Conservation (phyloP, 805 yeast species). For the Starmerella floris region DNA sequence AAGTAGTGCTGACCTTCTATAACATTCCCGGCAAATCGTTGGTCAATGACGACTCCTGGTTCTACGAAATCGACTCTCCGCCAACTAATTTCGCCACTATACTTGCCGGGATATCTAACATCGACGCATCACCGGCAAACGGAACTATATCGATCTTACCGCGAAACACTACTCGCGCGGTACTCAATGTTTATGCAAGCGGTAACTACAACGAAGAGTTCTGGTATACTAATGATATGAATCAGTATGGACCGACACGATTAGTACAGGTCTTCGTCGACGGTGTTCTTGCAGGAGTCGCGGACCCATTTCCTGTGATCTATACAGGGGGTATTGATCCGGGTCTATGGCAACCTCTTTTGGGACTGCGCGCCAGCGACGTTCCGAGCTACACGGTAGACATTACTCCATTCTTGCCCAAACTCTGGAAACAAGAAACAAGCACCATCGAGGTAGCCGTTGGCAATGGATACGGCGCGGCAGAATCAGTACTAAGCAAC, state of each 20-base stretch:
- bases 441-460: constrained; percentile 39
- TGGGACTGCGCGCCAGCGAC: constrained; percentile 63
- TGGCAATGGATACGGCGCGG: constrained; percentile 23
- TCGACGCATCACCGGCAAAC: constrained; percentile 2
- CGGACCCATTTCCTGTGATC: constrained; percentile 56
- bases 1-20: constrained; percentile 41
- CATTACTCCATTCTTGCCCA: constrained; percentile 53
- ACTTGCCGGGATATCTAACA: background rate
- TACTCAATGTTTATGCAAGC: constrained; percentile 44
- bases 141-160: constrained; percentile 28
- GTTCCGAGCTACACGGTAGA: constrained; percentile 56
- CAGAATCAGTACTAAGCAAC: constrained; percentile 11
- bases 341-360: constrained; percentile 66
- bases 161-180: constrained; percentile 45
- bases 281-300: constrained; percentile 44
- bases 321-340: constrained; percentile 77
- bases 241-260: constrained; percentile 29
- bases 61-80: background rate
- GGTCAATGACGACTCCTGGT: constrained; percentile 13
- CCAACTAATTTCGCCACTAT: constrained; percentile 4
- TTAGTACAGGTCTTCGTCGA: constrained; percentile 48
- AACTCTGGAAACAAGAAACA: constrained; percentile 39
- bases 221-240: constrained; percentile 39
- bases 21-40: constrained; percentile 10
- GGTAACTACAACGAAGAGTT: constrained; percentile 74